Evolutionary conservation across 148 eudicot species (phyloP), one percentile per base, ranked within the genome.

Genomic region (Gaultheria prostrata): DNA sequence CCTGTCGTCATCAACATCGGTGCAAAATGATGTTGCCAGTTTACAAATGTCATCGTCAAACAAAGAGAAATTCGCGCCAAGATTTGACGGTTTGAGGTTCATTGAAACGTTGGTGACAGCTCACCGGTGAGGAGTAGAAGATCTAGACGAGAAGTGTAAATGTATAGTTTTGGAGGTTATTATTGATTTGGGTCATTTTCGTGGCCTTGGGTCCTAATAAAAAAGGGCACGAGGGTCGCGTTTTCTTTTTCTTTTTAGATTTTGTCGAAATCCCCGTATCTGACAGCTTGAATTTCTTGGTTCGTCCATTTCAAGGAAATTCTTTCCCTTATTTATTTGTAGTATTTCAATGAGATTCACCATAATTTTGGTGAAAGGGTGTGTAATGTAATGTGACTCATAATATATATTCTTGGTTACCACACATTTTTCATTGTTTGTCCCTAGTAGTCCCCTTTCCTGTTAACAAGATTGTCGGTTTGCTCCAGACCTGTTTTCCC

Each of bases 21-120:
- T 61, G 51, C 75, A 72, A 8, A 53, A 24, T 45, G 89, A 72
- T 6, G 70, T 77, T 35, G 15, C 75, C 65, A 67, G 80, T 69
- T 43, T 50, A 3, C 35, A 15, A 3, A 21, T 15, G 70, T 12
- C 80, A 1, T 33, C 74, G 30, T 72, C 79, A 54, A 80, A 75
- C 82, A 70, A 85, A 63, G 91, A 80, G 20, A 87, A 87, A 82
- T 90, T 83, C 72, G 82, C 86, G 0, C 94, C 94, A 26, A 91
- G 84, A 77, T 90, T 91, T 21, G 94, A 91, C 81, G 94, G 94
- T 17, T 87, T 91, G 88, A 90, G 88, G 88, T 91, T 91, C 81
- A 89, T 91, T 30, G 94, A 91, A 88, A 91, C 94, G 6, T 78
- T 91, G 82, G 84, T 91, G 51, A 92, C 94, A 26, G 94, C 93